Conservation (phyloP, 2,329 filamentous ascomycete species). For the Colletotrichum sublineola region DNA sequence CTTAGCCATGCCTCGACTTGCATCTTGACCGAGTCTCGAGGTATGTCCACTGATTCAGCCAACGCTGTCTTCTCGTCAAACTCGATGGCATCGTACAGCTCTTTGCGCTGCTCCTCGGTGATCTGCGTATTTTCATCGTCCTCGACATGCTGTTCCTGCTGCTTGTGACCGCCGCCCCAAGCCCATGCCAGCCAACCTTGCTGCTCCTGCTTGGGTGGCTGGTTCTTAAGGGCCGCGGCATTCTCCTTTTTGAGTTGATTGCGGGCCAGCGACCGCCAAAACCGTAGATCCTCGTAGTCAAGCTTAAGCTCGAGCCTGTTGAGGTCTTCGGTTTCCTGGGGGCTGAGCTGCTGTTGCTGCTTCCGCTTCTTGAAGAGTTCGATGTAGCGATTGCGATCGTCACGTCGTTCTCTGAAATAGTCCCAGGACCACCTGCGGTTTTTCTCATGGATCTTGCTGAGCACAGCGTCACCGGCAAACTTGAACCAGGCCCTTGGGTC, state of each 20-base stretch:
- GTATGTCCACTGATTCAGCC: slow-evolving; percentile 87
- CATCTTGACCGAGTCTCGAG: slow-evolving; percentile 91
- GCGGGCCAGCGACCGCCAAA: slow-evolving; percentile 94
- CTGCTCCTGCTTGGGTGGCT: slow-evolving; percentile 67
- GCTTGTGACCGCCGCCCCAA: slow-evolving; percentile 79
- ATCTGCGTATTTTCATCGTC: slow-evolving; percentile 84
- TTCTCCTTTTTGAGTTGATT: slow-evolving; percentile 98
- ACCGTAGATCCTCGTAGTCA: slow-evolving; percentile 93
- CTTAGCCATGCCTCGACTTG: slow-evolving; percentile 93
- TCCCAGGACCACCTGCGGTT: slow-evolving; percentile 97
- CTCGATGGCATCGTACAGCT: slow-evolving; percentile 97
- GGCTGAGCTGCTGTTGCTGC: slow-evolving; percentile 76
- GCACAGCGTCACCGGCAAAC: slow-evolving; percentile 90
- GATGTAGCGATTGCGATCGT: slow-evolving; percentile 91
- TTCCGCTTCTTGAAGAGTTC: slow-evolving; percentile 96
- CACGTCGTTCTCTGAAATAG: slow-evolving; percentile 91
- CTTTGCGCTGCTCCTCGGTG: slow-evolving; percentile 94
- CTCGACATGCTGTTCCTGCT: slow-evolving; percentile 70
- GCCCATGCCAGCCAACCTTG: slow-evolving; percentile 94
- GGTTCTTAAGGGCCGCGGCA: slow-evolving; percentile 83
- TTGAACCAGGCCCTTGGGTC: slow-evolving; percentile 92
- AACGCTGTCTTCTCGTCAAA: slow-evolving; percentile 97
- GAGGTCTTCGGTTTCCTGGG: slow-evolving; percentile 79
- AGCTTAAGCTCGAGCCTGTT: slow-evolving; percentile 87
- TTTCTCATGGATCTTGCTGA: slow-evolving; percentile 93